Conservation (phyloP, 352 stramenopile genomes). For the Pythium grandisporangium region DNA sequence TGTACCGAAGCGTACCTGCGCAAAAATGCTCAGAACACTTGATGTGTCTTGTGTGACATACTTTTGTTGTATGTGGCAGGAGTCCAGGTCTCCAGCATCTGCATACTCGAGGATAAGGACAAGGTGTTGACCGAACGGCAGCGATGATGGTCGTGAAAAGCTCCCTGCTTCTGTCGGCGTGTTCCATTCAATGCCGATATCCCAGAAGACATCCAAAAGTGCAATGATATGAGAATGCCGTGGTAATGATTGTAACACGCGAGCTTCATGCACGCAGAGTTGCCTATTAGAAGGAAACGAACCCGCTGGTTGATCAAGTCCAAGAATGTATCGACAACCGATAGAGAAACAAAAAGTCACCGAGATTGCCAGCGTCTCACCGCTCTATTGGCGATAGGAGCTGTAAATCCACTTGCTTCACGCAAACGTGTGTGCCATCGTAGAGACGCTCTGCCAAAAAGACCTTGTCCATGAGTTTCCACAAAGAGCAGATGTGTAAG, state of each 20-base stretch:
- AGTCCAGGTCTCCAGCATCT: constrained; percentile 46
- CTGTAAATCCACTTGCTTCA: constrained; percentile 50
- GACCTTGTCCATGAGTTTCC: too few relatives aligned
- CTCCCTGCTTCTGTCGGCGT: too few relatives aligned
- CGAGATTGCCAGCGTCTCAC: constrained; percentile 8
- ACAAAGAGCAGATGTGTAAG: too few relatives aligned
- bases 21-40: constrained; percentile 31
- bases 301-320: background rate
- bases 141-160: too few relatives aligned
- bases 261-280: constrained; percentile 35
- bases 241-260: constrained; percentile 32
- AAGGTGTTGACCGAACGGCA: constrained; percentile 11
- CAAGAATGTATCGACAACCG: background rate
- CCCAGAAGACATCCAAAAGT: constrained; percentile 50
- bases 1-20: constrained; percentile 24
- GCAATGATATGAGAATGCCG: constrained; percentile 40
- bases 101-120: constrained; percentile 66
- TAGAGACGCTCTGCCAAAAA: constrained; percentile 26
- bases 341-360: background rate
- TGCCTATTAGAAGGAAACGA: constrained; percentile 9
- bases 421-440: constrained; percentile 21
- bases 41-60: constrained; percentile 6
- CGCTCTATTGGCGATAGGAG: constrained; percentile 28
- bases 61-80: constrained; percentile 4
- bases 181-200: constrained; percentile 5